phyloP scores from a whole-genome alignment of 169 alveolate species.

The Sarcocystis neurona region DNA sequence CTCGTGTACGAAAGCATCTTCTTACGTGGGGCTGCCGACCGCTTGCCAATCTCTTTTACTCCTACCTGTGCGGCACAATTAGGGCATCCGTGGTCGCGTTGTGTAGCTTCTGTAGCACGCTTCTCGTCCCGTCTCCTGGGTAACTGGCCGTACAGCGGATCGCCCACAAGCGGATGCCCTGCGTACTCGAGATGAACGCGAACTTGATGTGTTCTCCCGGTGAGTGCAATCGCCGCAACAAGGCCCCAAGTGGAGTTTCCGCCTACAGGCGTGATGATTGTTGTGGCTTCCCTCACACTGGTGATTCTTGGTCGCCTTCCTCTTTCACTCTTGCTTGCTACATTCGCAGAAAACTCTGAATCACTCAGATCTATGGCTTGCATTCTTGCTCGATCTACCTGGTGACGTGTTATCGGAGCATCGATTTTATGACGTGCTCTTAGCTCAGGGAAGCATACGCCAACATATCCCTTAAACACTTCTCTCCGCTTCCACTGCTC shows the following conservation, averaged over 20 bases:
- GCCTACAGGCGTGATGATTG: conserved; percentile 36
- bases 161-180: conserved; percentile 59
- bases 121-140: too few species aligned
- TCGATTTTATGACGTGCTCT: conserved; percentile 39
- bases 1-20: too few species aligned
- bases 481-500: conserved; percentile 47
- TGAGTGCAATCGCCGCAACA: conserved; percentile 54
- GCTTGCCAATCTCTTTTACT: too few species aligned
- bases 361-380: conserved; percentile 33
- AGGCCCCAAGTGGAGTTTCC: conserved; percentile 42
- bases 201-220: conserved; percentile 65
- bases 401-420: conserved; percentile 52
- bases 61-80: too few species aligned
- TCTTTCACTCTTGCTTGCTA: conserved; percentile 7
- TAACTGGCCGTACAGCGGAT: conserved; percentile 55
- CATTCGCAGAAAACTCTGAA: background rate
- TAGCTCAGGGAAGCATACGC: conserved; percentile 36
- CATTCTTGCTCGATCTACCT: conserved; percentile 47
- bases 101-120: too few species aligned
- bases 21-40: too few species aligned
- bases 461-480: conserved; percentile 54
- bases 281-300: conserved; percentile 7
- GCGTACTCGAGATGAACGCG: conserved; percentile 57
- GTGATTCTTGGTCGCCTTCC: background rate
- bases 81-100: too few species aligned